phyloP scores from a whole-genome alignment of 2,329 filamentous ascomycete genomes.

The Fusarium stilboides region DNA sequence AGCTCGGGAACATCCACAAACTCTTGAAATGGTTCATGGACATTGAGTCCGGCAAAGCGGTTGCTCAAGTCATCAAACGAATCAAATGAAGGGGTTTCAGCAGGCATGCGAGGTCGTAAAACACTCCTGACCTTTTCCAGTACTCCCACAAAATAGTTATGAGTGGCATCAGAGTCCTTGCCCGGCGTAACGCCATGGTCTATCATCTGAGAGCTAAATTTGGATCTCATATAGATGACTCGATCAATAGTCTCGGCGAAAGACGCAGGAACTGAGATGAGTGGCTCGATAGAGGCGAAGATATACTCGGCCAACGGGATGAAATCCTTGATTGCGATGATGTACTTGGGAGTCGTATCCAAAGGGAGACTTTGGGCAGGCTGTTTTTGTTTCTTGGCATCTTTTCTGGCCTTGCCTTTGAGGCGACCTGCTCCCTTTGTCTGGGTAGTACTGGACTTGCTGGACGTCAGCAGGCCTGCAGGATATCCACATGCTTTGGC shows the following conservation, averaged over 20 bases:
- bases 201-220: conserved; percentile 46
- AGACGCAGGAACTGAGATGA: conserved; percentile 49
- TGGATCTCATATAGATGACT: conserved; percentile 55
- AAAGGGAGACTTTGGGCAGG: not conserved
- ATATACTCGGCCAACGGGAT: conserved; percentile 57
- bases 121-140: conserved; percentile 54
- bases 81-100: conserved; percentile 35
- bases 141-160: conserved; percentile 55
- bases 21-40: conserved; percentile 32
- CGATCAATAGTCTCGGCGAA: conserved; percentile 55
- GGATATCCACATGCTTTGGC: conserved; percentile 55
- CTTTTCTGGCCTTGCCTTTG: conserved; percentile 48
- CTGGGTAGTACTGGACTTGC: not conserved
- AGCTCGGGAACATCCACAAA: conserved; percentile 54
- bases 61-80: not conserved
- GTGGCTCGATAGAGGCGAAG: conserved; percentile 32
- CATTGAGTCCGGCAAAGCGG: not conserved
- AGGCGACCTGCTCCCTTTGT: conserved; percentile 39
- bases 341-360: conserved; percentile 46
- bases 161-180: conserved; percentile 47
- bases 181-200: conserved; percentile 32
- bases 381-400: conserved; percentile 20
- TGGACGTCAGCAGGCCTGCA: conserved; percentile 33
- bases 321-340: conserved; percentile 58
- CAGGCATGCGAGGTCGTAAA: conserved; percentile 46